Evolutionary conservation across 2,329 filamentous ascomycete genomes (phyloP), one percentile per base, ranked within the genome.

Genomic region (Penicillium sp.): DNA sequence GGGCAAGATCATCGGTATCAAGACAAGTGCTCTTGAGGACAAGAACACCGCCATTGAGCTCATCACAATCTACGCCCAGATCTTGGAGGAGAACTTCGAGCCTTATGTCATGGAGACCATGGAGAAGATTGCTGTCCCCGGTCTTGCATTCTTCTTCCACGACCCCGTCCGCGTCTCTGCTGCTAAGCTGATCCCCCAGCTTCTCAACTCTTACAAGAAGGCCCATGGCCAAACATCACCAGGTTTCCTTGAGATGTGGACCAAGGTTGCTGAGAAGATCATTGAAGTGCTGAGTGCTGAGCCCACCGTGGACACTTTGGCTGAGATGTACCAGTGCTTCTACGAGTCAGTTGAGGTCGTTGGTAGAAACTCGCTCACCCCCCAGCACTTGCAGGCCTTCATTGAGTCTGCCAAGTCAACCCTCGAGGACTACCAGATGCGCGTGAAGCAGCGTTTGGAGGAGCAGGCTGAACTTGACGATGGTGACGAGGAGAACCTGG

Each of bases 1-100:
- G 77, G 94, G 94, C 62, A 97, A 97, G 79, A 90, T 96, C 75
- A 97, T 99, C 68, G 94, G 94, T 60, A 99, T 99, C 77, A 92
- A 92, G 78, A 99, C 94, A 7, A 96, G 91, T 72, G 90, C 89
- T 9, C 87, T 99, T 73, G 94, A 99, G 67, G 94, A 99, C 77
- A 99, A 99, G 80, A 92, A 97, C 74, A 97, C 96, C 84, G 94
- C 94, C n/a, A 97, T 99, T 61, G 94, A 99, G 76, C 85, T 99
- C 49, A 88, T 99, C 56, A 92, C 96, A 44, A 93, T 99, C 58
- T 99, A 99, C 69, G 93, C 94, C 1, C 92, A 97, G 72, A 92
- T 96, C 24, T 83, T 99, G n/a, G 91, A 97, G 71, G 91, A 83
- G 21, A 85, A 89, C 29, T 99, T 99, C 70, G 92, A 94, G 50